Evolutionary conservation across 345 rosid genomes (phyloP).

Genomic region (Noccaea bulbosa): DNA sequence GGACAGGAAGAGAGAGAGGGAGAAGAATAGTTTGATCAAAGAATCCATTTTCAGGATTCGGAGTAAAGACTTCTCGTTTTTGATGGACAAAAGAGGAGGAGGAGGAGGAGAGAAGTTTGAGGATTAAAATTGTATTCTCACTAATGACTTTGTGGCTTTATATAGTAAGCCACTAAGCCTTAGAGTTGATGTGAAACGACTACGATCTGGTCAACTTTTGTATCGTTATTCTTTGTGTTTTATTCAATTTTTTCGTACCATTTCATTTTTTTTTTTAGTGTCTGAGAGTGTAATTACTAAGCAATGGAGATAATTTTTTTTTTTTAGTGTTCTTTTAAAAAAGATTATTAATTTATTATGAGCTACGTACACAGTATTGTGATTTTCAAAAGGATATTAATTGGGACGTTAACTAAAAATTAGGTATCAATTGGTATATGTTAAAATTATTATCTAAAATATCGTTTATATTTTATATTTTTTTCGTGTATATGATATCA

Average conservation of each 20-base stretch:
- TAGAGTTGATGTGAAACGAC: conserved; percentile 21
- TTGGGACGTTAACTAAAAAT: too few relatives aligned
- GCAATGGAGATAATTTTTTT: background rate
- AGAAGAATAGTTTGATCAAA: conserved; percentile 39
- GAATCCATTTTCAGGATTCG: conserved; percentile 41
- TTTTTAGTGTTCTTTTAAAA: background rate
- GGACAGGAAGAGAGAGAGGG: conserved; percentile 15
- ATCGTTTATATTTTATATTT: too few relatives aligned
- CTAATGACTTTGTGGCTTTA: conserved; percentile 24
- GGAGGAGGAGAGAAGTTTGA: conserved; percentile 20
- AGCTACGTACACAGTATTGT: too few relatives aligned
- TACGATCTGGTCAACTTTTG: conserved; percentile 30
- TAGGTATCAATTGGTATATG: too few relatives aligned
- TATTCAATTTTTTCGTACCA: conserved; percentile 15
- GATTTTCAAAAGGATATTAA: too few relatives aligned
- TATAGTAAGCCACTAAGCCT: conserved; percentile 32
- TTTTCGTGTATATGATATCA: too few relatives aligned
- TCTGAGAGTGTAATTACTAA: conserved; percentile 3
- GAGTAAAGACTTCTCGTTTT: conserved; percentile 27
- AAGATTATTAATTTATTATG: too few relatives aligned
- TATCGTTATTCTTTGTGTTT: conserved; percentile 22
- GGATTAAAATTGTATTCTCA: conserved; percentile 23
- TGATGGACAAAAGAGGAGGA: background rate
- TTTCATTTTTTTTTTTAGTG: background rate
- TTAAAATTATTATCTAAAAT: too few relatives aligned